Percentiles rank a stretch among this genome's conserved stretches.
Evolutionary conservation across 306 rosid genomes (phyloP).

Genomic region (Ormosia emarginata): DNA sequence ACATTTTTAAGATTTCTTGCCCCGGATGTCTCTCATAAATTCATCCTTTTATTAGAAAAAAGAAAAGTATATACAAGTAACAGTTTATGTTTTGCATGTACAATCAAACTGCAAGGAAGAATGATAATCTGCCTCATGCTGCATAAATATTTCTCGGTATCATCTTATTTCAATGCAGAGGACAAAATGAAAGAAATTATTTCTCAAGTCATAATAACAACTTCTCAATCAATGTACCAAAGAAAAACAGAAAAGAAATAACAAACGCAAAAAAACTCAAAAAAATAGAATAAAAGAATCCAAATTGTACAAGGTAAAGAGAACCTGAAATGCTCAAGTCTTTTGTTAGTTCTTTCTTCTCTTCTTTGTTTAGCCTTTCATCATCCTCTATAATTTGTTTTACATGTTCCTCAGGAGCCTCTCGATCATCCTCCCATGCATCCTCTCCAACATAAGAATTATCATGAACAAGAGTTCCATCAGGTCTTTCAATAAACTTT

Average conservation of each 20-base stretch:
- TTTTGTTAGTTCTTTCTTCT: constrained; percentile 58
- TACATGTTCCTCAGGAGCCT: constrained; percentile 50
- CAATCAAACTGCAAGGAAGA: constrained; percentile 14
- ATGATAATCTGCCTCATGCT: background rate
- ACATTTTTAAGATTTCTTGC: background rate
- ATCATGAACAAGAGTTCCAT: constrained; percentile 83
- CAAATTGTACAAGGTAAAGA: constrained; percentile 4
- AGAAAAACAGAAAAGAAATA: background rate
- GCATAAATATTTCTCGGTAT: background rate
- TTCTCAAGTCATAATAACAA: background rate
- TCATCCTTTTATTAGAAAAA: background rate
- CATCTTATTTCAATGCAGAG: background rate
- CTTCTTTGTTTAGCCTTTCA: constrained; percentile 49
- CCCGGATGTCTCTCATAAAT: background rate
- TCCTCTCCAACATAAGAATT: constrained; percentile 87
- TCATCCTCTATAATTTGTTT: constrained; percentile 61
- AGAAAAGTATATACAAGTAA: background rate
- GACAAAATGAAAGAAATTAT: background rate
- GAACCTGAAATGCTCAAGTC: constrained; percentile 78
- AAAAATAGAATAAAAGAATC: background rate
- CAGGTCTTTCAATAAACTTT: constrained; percentile 76
- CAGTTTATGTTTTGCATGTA: background rate
- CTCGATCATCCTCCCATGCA: constrained; percentile 88
- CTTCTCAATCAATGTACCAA: background rate
- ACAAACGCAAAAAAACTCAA: background rate